phyloP scores from a whole-genome alignment of 768 basidiomycete species.

The Filobasidium floriforme region DNA sequence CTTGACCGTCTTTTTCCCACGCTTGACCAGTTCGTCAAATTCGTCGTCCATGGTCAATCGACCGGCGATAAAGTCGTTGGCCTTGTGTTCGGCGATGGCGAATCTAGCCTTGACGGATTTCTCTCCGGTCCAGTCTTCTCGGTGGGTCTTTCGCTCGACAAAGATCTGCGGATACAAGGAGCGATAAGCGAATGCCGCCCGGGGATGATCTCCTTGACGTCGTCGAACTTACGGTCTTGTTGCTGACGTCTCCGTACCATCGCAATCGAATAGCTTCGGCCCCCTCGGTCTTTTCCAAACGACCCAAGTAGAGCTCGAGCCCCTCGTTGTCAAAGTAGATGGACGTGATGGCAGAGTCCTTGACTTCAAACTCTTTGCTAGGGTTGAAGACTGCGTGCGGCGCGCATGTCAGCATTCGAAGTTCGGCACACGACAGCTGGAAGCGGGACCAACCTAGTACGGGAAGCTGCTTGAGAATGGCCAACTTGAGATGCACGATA shows the following conservation, averaged over 20 bases:
- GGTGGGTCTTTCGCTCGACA: slow-evolving; percentile 56
- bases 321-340: slow-evolving; percentile 97
- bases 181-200: background rate
- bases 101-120: slow-evolving; percentile 97
- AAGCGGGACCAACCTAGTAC: slow-evolving; percentile 65
- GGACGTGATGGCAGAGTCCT: slow-evolving; percentile 87
- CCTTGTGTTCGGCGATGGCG: slow-evolving; percentile 83
- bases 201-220: background rate
- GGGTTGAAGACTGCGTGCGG: slow-evolving; percentile 69
- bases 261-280: slow-evolving; percentile 92
- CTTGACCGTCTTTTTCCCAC: slow-evolving; percentile 83
- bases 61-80: slow-evolving; percentile 83
- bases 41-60: slow-evolving; percentile 90
- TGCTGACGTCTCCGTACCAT: slow-evolving; percentile 88
- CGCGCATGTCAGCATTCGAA: background rate
- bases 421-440: background rate
- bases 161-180: slow-evolving; percentile 36
- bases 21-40: slow-evolving; percentile 73
- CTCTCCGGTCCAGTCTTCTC: slow-evolving; percentile 99
- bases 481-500: slow-evolving; percentile 82
- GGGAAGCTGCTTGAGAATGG: slow-evolving; percentile 83
- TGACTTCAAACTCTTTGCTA: slow-evolving; percentile 80
- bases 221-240: slow-evolving; percentile 60
- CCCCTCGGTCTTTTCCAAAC: slow-evolving; percentile 96
- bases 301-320: slow-evolving; percentile 88